These are phyloP conservation scores for Pseudonitzschia multistriata DNA, from an alignment of 108 stramenopile genomes.

Conservation along the genomic window DNA sequence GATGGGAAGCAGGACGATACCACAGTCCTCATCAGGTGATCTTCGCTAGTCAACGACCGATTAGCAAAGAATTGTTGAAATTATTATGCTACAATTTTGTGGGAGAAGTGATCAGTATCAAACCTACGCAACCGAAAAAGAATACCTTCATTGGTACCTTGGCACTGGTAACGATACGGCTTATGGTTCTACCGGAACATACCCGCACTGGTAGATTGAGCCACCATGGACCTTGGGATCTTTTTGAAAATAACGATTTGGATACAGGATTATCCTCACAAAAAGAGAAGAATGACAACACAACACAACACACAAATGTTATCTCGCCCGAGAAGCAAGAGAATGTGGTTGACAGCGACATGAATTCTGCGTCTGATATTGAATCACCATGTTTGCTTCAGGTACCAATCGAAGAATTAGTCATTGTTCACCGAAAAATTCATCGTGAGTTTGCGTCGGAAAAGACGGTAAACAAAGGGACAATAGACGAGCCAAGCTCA, in stretches of 20 bases:
- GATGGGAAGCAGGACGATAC: constrained; percentile 47
- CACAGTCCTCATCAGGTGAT: constrained; percentile 7
- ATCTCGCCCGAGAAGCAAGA: not conserved
- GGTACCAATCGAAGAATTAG: constrained; percentile 52
- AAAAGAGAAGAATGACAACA: not conserved
- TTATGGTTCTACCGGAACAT: constrained; percentile 63
- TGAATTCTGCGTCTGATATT: not conserved
- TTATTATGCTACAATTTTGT: constrained; percentile 36
- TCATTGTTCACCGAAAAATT: constrained; percentile 42
- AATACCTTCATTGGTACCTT: constrained; percentile 16
- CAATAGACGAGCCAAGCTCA: not conserved
- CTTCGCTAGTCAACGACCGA: constrained; percentile 10
- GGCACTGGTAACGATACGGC: constrained; percentile 55
- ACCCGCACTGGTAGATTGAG: constrained; percentile 42
- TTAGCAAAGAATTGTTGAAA: constrained; percentile 8
- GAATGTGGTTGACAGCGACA: not conserved
- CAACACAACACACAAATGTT: not conserved
- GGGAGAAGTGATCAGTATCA: constrained; percentile 59
- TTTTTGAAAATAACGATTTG: constrained; percentile 35
- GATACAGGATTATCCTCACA: not conserved
- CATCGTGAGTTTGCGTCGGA: constrained; percentile 15
- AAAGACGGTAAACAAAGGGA: not conserved
- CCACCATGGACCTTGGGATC: constrained; percentile 39
- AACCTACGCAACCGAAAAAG: constrained; percentile 13
- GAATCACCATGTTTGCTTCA: not conserved